Evolutionary conservation across 371 early-diverging fungal species (phyloP), one percentile per base, ranked within the genome.

Genomic region (Haplosporangium sp.): DNA sequence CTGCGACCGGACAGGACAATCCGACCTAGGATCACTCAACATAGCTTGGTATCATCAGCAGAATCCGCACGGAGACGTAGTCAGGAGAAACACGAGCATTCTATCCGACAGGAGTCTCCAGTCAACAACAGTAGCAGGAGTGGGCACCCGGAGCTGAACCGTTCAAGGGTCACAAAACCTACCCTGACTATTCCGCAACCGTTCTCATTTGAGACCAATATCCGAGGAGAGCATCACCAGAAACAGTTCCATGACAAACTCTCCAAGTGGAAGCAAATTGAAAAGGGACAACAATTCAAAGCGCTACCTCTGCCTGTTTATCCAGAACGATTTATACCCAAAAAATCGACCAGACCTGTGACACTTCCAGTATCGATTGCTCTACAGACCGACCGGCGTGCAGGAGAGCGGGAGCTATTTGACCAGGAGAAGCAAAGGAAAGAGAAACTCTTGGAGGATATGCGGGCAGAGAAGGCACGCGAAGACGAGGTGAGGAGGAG

Each of bases 21-120:
- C 5, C 62, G n/a, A 12, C 18, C 55, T 12, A 54, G 55, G 6
- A 65, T 77, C 37, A 41, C 60, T 5, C 68, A 71, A 18, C 67
- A 55, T n/a, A 64, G 77, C 12, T 40, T 77, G 21, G 59, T 67
- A 23, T 63, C 71, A 9, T 77, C 72, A 11, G 77, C 72, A 10
- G 77, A 77, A 13, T 77, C 77, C 1, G 71, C 77, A 13, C 57
- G 72, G 10, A 52, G 72, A 20, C 53, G 67, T 1, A 77, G 77
- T 41, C 40, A 59, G 16, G 72, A 67, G 54, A 64, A 29, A 42
- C 21, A 42, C 37, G 47, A 21, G 48, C 57, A 51, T 29, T 51
- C 59, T 1, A n/a, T n/a, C 6, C 58, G 52, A 21, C 50, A 50
- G 11, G 59, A 61, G 1, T 23, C 23, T 5, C 29, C 7, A 6